Percentiles rank a stretch among this genome's conserved stretches.
Evolutionary conservation across 306 rosid species (phyloP).

Genomic region (Urtica urens): DNA sequence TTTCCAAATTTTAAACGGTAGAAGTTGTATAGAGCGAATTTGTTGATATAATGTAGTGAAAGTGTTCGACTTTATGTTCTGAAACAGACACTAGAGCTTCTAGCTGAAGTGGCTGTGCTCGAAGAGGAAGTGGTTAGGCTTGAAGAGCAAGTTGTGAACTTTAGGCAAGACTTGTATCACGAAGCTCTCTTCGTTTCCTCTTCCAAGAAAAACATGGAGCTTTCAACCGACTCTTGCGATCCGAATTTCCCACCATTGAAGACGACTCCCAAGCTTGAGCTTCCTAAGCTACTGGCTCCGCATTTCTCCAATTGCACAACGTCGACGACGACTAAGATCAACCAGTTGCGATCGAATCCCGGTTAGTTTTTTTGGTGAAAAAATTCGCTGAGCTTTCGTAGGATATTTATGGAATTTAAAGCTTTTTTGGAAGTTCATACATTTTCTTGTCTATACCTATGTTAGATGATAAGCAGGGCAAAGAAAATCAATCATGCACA

Average conservation of each 20-base stretch:
- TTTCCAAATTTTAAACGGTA: too few relatives aligned
- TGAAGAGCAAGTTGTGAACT: conserved; percentile 68
- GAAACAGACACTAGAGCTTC: conserved; percentile 60
- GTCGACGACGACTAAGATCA: conserved; percentile 10
- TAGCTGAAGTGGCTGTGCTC: conserved; percentile 89
- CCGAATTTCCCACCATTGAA: conserved; percentile 11
- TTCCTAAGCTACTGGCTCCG: conserved; percentile 28
- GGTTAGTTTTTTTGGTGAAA: conserved; percentile 29
- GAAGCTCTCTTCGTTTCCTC: conserved; percentile 68
- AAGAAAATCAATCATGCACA: conserved; percentile 41
- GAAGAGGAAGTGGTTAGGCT: conserved; percentile 95
- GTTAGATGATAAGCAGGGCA: conserved; percentile 51
- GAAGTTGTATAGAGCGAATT: too few relatives aligned
- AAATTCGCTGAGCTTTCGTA: too few relatives aligned
- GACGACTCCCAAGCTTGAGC: conserved; percentile 20
- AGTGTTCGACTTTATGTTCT: too few relatives aligned
- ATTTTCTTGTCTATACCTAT: conserved; percentile 10
- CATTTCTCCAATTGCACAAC: conserved; percentile 16
- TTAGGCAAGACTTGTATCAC: conserved; percentile 64
- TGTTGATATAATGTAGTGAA: too few relatives aligned
- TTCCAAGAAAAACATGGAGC: conserved; percentile 45
- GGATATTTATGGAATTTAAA: background rate
- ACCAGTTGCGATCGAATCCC: conserved; percentile 14
- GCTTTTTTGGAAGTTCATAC: background rate
- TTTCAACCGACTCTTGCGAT: conserved; percentile 20